These are phyloP conservation scores for Aspergillus steynii DNA, from an alignment of 495 filamentous ascomycete species.

Conservation along the genomic window DNA sequence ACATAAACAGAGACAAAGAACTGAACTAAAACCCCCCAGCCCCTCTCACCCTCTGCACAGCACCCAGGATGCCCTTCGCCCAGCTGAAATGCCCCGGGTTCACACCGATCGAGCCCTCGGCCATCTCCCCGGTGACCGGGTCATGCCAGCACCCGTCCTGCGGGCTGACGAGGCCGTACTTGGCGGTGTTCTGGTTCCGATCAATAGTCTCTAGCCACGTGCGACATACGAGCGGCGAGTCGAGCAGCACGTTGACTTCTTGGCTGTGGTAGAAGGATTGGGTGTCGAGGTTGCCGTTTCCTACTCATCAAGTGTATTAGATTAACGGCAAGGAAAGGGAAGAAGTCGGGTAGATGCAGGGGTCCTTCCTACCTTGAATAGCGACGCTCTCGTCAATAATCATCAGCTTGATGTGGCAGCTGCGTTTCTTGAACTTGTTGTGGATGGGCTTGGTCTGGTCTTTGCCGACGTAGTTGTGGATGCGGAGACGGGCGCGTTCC, in stretches of 20 bases:
- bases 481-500: conserved; percentile 51
- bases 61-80: conserved; percentile 62
- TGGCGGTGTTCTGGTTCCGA: conserved; percentile 69
- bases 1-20: not conserved
- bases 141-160: conserved; percentile 59
- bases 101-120: conserved; percentile 58
- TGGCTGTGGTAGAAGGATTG: conserved; percentile 77
- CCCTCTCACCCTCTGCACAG: conserved; percentile 61
- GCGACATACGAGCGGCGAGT: conserved; percentile 58
- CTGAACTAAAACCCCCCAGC: conserved; percentile 44
- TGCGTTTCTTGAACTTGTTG: conserved; percentile 59
- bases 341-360: not conserved
- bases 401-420: conserved; percentile 76
- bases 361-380: conserved; percentile 47
- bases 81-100: conserved; percentile 60
- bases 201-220: conserved; percentile 62
- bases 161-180: conserved; percentile 56
- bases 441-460: conserved; percentile 68
- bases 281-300: conserved; percentile 80
- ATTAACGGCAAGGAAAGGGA: not conserved
- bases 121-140: conserved; percentile 50
- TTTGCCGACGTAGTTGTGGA: conserved; percentile 69
- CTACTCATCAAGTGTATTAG: conserved; percentile 17
- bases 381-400: conserved; percentile 67
- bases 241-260: conserved; percentile 74